Conservation (phyloP, 192 early-diverging fungal species). For the Backusella tarrabulga region DNA sequence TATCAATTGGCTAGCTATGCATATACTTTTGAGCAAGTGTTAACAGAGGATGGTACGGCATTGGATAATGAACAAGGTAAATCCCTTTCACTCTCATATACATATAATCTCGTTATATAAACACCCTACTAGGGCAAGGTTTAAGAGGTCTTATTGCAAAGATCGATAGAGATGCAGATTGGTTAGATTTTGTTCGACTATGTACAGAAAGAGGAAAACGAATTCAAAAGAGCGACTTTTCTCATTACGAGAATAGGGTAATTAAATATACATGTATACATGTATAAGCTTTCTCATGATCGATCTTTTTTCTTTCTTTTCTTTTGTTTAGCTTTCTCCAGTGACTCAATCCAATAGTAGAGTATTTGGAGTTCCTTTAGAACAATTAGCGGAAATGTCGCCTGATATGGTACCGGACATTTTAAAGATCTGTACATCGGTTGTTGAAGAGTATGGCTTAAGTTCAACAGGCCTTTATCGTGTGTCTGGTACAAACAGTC, state of each 20-base stretch:
- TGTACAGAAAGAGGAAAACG: constrained; percentile 32
- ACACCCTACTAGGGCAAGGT: constrained; percentile 24
- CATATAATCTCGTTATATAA: not conserved
- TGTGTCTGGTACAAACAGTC: constrained; percentile 74
- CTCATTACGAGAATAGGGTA: constrained; percentile 43
- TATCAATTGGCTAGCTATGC: constrained; percentile 80
- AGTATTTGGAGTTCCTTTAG: constrained; percentile 54
- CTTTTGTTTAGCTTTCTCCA: not conserved
- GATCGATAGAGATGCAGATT: constrained; percentile 63
- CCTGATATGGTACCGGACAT: constrained; percentile 71
- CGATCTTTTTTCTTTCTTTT: constrained; percentile 2
- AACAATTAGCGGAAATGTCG: constrained; percentile 70
- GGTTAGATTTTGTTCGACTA: constrained; percentile 47
- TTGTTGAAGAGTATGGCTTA: constrained; percentile 73
- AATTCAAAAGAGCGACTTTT: constrained; percentile 36
- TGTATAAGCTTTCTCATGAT: not conserved
- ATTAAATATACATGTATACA: not conserved
- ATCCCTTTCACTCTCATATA: not conserved
- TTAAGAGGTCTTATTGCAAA: constrained; percentile 48
- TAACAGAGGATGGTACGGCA: constrained; percentile 69
- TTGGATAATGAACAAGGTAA: constrained; percentile 46
- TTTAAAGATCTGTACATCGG: constrained; percentile 74
- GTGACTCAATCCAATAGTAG: not conserved
- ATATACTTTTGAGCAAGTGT: constrained; percentile 73
- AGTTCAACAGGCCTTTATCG: constrained; percentile 88